Evolutionary conservation across 495 filamentous ascomycete genomes (phyloP).

Genomic region (Cetradonia linearis): DNA sequence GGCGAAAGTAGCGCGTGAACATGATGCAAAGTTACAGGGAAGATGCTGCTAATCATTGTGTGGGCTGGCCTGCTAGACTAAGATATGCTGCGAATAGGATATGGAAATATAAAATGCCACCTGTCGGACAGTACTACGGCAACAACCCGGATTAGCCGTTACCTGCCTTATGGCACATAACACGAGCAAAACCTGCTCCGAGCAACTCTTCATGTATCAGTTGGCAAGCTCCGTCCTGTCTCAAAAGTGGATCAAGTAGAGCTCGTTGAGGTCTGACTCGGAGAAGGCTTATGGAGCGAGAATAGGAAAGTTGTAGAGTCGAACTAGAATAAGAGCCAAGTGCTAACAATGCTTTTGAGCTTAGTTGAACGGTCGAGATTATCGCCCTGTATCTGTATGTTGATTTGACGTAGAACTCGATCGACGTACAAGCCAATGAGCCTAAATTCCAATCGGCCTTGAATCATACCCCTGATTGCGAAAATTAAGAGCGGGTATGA

Average conservation of each 20-base stretch:
- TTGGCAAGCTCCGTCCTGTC: not conserved
- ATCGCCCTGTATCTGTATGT: not conserved
- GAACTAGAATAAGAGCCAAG: not conserved
- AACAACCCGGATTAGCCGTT: not conserved
- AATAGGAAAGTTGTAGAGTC: not conserved
- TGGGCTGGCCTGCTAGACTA: not conserved
- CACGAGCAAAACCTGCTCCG: not conserved
- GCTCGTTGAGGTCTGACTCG: not conserved
- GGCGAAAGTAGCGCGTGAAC: constrained; percentile 22
- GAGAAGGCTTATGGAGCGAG: not conserved
- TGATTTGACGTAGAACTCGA: not conserved
- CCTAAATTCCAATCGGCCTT: not conserved
- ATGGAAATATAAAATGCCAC: not conserved
- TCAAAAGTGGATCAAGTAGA: not conserved
- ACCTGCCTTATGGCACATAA: not conserved
- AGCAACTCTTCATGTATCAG: not conserved
- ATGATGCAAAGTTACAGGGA: not conserved
- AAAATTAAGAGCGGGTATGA: not conserved
- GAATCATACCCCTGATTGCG: not conserved
- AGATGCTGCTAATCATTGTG: not conserved
- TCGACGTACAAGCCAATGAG: not conserved
- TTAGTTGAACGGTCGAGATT: not conserved
- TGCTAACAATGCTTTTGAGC: not conserved
- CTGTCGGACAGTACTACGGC: not conserved
- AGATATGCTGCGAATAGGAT: not conserved